These are phyloP conservation scores for Dactylella cylindrospora DNA, from an alignment of 2,329 filamentous ascomycete genomes.

Conservation along the genomic window DNA sequence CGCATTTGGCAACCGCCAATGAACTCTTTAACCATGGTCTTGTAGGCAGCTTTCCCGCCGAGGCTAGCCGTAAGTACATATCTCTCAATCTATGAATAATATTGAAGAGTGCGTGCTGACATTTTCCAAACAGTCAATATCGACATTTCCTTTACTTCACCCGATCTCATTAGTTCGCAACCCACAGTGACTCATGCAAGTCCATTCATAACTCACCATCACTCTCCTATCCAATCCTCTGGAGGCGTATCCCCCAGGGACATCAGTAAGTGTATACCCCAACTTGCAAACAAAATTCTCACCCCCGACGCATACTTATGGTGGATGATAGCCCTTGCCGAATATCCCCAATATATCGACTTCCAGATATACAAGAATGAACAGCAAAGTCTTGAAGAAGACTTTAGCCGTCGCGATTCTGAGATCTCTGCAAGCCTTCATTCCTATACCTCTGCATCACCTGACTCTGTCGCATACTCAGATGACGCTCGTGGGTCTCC, in stretches of 20 bases:
- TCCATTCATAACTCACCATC: too few relatives aligned
- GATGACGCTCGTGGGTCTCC: conserved; percentile 16
- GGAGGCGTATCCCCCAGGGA: too few relatives aligned
- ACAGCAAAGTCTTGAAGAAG: background rate
- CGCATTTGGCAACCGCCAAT: background rate
- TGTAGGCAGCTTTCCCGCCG: conserved; percentile 24
- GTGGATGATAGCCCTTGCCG: too few relatives aligned
- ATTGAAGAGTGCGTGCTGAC: background rate
- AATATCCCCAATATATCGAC: background rate
- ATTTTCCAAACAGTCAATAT: background rate
- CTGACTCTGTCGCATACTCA: background rate
- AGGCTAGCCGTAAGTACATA: conserved; percentile 17
- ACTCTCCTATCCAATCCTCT: too few relatives aligned
- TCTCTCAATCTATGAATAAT: background rate
- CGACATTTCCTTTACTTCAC: background rate
- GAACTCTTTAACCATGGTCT: conserved; percentile 6
- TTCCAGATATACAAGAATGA: background rate
- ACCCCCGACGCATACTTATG: too few relatives aligned
- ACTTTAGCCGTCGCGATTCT: background rate
- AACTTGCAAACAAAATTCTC: too few relatives aligned
- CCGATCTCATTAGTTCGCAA: background rate
- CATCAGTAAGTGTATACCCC: too few relatives aligned
- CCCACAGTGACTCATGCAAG: background rate
- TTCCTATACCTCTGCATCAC: background rate
- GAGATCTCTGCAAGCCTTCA: background rate